These are phyloP conservation scores for Orychophragmus violaceus DNA, from an alignment of 345 rosid genomes.

Conservation along the genomic window DNA sequence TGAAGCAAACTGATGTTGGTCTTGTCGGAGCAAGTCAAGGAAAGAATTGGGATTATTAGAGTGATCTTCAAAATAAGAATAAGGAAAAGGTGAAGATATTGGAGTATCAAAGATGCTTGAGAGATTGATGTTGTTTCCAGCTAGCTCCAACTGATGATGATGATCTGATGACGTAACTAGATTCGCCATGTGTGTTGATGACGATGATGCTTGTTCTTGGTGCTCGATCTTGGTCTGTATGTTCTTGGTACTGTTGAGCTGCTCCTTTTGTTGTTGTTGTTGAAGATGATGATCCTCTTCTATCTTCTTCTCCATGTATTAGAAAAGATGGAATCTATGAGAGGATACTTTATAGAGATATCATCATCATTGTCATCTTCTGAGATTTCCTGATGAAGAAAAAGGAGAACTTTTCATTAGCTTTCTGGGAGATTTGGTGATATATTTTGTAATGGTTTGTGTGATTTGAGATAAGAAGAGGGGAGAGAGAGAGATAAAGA, in stretches of 20 bases:
- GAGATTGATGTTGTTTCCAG: conserved; percentile 15
- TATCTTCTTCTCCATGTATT: conserved; percentile 17
- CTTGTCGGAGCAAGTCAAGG: conserved; percentile 52
- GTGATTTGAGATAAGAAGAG: conserved; percentile 17
- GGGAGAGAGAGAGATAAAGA: conserved; percentile 21
- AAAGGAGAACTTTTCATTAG: conserved; percentile 23
- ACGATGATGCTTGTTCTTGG: conserved; percentile 17
- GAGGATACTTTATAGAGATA: conserved; percentile 25
- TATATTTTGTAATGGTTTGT: conserved; percentile 19
- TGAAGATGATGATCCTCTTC: conserved; percentile 9
- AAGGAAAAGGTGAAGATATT: conserved; percentile 29
- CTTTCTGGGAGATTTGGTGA: conserved; percentile 23
- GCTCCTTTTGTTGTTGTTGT: background rate
- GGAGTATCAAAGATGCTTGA: conserved; percentile 60
- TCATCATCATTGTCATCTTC: conserved; percentile 21
- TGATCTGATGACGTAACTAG: conserved; percentile 29
- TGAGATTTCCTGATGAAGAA: conserved; percentile 8
- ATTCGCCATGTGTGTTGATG: conserved; percentile 38
- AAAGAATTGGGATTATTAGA: conserved; percentile 22
- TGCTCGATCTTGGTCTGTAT: conserved; percentile 18
- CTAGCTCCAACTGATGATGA: conserved; percentile 41
- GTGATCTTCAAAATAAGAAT: conserved; percentile 25
- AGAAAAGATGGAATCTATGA: conserved; percentile 12
- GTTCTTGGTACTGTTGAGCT: conserved; percentile 13
- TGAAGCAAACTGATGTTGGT: conserved; percentile 20